Base-by-base conservation (phyloP, 345 rosid species). In the Linum trigynum region DNA sequence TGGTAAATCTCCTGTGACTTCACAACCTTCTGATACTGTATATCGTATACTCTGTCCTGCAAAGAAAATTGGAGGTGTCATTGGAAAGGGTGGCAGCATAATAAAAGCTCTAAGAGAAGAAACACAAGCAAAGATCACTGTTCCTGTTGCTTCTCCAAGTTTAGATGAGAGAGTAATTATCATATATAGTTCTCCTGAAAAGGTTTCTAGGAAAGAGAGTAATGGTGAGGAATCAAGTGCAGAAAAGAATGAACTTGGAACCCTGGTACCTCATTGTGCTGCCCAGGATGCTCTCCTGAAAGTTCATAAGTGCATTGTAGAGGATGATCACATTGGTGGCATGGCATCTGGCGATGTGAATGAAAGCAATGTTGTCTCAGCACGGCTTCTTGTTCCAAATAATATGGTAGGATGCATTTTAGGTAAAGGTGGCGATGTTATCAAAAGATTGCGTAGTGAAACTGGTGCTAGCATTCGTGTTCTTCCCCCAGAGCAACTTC, bases 271-370 rank as follows among this genome's bases (percentile, higher is more conserved):
- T 37, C 76, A 73, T 35, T 84, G 89, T 67, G 79, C 85, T 68
- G 85, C 92, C 16, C 92, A 84, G 64, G 82, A 82, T 73, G 92
- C 89, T 7, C 81, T 81, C 9, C 61, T 84, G 68, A 84, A 74
- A 71, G 83, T 84, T 74, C 88, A 86, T 37, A 76, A 77, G 57
- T 57, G 77, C 71, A 78, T 86, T 40, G 68, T 75, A 59, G 84
- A 72, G 74, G 85, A 82, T 37, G 84, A 84, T 69, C 66, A 74
- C 56, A 69, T 71, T 56, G 81, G 80, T 67, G 85, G 85, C 59
- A 75, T 62, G 76, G 67, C 72, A 36, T 67, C 68, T 50, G 80
- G 79, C 39, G 81, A 78, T 62, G 86, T 72, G 60, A 73, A 71
- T 50, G 85, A 74, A 4, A 66, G 45, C 57, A 61, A 43, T 71